Percentiles rank a stretch among this genome's conserved stretches.
Evolutionary conservation across 2,329 filamentous ascomycete genomes (phyloP).

Genomic region (Erysiphe pulchra): DNA sequence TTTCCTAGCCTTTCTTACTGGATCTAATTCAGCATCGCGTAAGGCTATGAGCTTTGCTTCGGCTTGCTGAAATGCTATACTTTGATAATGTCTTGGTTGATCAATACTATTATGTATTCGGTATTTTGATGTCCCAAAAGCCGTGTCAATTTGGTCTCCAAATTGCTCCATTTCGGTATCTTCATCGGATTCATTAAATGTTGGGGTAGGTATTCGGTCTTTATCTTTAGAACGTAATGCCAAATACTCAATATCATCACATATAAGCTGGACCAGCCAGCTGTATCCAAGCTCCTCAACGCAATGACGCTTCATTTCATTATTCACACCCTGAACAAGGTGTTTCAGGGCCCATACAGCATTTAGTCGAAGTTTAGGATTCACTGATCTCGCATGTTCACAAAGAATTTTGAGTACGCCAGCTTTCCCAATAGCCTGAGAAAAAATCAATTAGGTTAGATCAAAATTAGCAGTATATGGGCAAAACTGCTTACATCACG

Average conservation of each 20-base stretch:
- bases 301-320: slow-evolving; percentile 49
- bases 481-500: slow-evolving; percentile 36
- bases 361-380: slow-evolving; percentile 56
- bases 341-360: slow-evolving; percentile 90
- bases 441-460: slow-evolving; percentile 1
- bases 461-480: neutral
- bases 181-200: slow-evolving; percentile 23
- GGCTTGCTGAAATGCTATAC: slow-evolving; percentile 20
- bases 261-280: slow-evolving; percentile 62
- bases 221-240: slow-evolving; percentile 17
- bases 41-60: slow-evolving; percentile 24
- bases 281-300: slow-evolving; percentile 51
- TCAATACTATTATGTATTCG: slow-evolving; percentile 2
- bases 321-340: slow-evolving; percentile 46
- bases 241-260: slow-evolving; percentile 31
- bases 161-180: slow-evolving; percentile 29
- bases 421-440: slow-evolving; percentile 41
- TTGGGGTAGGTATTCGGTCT: slow-evolving; percentile 2
- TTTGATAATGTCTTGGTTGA: slow-evolving; percentile 6
- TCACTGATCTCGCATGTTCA: slow-evolving; percentile 57
- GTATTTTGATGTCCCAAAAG: slow-evolving; percentile 4
- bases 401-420: slow-evolving; percentile 58
- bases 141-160: slow-evolving; percentile 16
- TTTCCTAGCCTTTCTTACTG: slow-evolving; percentile 38
- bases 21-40: slow-evolving; percentile 42